Conservation (phyloP, 2,329 filamentous ascomycete species). For the Microsporum ferrugineum region DNA sequence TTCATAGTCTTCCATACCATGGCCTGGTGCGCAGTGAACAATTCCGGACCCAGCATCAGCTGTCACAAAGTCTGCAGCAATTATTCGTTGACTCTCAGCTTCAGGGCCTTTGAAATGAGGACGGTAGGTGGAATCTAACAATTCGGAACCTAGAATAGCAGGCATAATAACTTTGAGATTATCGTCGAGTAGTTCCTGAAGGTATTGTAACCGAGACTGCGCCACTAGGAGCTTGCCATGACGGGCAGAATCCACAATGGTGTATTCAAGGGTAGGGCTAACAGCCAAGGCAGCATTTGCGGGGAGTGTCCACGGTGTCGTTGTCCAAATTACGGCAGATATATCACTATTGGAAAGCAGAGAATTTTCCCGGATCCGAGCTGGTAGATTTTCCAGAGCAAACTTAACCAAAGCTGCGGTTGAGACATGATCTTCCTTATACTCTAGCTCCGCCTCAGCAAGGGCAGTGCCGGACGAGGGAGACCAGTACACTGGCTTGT, state of each 20-base stretch:
- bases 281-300: constrained; percentile 86
- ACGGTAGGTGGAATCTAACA: constrained; percentile 56
- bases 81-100: constrained; percentile 53
- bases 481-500: constrained; percentile 56
- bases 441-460: constrained; percentile 55
- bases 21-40: constrained; percentile 89
- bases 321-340: constrained; percentile 92
- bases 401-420: constrained; percentile 61
- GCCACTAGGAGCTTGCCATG: constrained; percentile 57
- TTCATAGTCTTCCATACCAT: constrained; percentile 94
- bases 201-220: constrained; percentile 53
- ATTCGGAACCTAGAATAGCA: constrained; percentile 51
- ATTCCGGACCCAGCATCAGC: constrained; percentile 82
- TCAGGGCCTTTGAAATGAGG: constrained; percentile 55
- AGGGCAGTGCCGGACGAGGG: constrained; percentile 53
- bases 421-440: constrained; percentile 50
- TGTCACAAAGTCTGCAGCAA: constrained; percentile 81
- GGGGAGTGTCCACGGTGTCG: constrained; percentile 92
- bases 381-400: constrained; percentile 46
- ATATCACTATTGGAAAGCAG: constrained; percentile 41
- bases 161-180: constrained; percentile 41
- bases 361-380: constrained; percentile 32
- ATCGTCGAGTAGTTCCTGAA: constrained; percentile 41
- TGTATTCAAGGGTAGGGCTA: constrained; percentile 62
- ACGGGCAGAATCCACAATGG: constrained; percentile 47